These are phyloP conservation scores for Coelastrella sp. DNA, from an alignment of 139 green algal species.

Conservation along the genomic window DNA sequence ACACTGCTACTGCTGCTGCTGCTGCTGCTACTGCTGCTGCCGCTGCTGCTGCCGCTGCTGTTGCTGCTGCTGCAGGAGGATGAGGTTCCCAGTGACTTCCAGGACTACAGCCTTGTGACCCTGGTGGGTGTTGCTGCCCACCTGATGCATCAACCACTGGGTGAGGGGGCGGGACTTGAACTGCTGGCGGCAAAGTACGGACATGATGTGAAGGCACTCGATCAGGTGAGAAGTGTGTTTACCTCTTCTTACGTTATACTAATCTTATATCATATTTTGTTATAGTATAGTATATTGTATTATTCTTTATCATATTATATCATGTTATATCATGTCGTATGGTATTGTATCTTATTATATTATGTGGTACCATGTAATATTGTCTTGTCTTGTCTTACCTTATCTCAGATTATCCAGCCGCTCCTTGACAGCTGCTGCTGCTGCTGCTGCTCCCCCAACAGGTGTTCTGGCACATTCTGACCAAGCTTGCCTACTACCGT, in stretches of 20 bases:
- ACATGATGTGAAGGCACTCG: constrained; percentile 70
- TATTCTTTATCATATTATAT: too few species aligned
- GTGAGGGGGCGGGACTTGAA: constrained; percentile 71
- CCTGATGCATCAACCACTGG: constrained; percentile 71
- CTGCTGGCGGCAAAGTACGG: constrained; percentile 72
- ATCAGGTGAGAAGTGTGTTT: constrained; percentile 61
- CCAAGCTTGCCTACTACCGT: constrained; percentile 78
- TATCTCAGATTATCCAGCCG: neutral
- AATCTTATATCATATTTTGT: neutral
- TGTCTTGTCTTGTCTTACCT: too few species aligned
- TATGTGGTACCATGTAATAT: too few species aligned
- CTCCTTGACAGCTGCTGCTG: neutral
- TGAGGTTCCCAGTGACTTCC: constrained; percentile 84
- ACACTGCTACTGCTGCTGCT: neutral
- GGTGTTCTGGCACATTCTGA: constrained; percentile 90
- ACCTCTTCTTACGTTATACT: too few species aligned
- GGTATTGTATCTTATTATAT: too few species aligned
- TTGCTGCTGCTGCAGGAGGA: constrained; percentile 35
- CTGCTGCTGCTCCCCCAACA: neutral
- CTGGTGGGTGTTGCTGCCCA: constrained; percentile 80
- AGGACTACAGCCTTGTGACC: constrained; percentile 88
- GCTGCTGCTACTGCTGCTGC: neutral
- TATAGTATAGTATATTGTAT: too few species aligned
- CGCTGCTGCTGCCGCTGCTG: neutral
- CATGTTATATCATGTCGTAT: too few species aligned